Evolutionary conservation across 176 grass and related monocot species (phyloP).

Genomic region (Phoenix roebelenii): DNA sequence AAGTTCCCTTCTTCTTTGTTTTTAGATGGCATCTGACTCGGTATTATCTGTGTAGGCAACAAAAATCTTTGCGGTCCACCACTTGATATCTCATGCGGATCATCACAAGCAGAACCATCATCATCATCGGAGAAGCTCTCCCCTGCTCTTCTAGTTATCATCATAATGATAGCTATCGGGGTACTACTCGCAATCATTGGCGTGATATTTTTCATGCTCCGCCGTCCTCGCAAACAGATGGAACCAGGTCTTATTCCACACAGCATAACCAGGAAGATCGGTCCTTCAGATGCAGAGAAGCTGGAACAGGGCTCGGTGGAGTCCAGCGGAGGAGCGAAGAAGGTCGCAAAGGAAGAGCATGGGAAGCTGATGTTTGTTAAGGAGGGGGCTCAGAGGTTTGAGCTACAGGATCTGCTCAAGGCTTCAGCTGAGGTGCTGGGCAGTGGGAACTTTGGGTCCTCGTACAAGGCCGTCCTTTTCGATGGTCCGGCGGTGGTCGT

Average conservation of each 20-base stretch:
- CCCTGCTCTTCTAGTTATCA: constrained; percentile 27
- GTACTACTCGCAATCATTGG: constrained; percentile 23
- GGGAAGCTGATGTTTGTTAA: constrained; percentile 48
- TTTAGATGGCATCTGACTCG: background rate
- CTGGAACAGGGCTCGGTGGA: background rate
- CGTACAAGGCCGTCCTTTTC: constrained; percentile 64
- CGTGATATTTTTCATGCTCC: constrained; percentile 11
- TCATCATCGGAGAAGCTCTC: background rate
- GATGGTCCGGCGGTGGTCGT: constrained; percentile 55
- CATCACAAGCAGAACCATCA: background rate
- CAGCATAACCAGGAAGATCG: background rate
- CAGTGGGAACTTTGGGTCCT: constrained; percentile 78
- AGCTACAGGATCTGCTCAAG: constrained; percentile 72
- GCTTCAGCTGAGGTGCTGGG: constrained; percentile 75
- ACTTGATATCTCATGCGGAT: constrained; percentile 18
- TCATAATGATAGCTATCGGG: constrained; percentile 37
- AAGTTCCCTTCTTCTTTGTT: background rate
- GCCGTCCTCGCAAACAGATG: constrained; percentile 11
- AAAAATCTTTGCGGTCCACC: constrained; percentile 45
- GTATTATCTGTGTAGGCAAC: constrained; percentile 33
- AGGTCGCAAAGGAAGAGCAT: constrained; percentile 26
- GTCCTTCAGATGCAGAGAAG: background rate
- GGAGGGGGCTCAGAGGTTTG: constrained; percentile 44
- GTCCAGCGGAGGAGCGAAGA: constrained; percentile 24
- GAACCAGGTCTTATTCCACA: background rate